phyloP scores from a whole-genome alignment of 1,139 yeast species.

The Hyphopichia wangnamkhiaoensis region DNA sequence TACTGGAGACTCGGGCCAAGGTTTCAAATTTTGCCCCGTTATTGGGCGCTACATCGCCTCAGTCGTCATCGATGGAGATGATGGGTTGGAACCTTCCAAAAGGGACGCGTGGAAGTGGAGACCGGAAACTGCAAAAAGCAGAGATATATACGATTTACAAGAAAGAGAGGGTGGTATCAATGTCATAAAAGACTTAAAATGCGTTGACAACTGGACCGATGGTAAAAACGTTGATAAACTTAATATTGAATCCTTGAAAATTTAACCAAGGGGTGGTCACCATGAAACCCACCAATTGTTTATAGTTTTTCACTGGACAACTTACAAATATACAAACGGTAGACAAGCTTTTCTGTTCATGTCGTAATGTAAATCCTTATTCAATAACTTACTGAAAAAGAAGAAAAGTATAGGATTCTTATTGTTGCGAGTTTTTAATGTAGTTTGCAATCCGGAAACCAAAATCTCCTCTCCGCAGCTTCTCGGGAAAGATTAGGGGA shows the following conservation, averaged over 20 bases:
- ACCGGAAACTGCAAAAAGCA: slow-evolving; percentile 16
- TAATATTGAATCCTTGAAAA: not conserved
- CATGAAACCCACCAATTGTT: not conserved
- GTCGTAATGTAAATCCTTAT: not conserved
- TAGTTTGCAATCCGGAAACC: too few species aligned
- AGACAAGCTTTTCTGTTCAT: not conserved
- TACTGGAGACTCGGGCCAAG: slow-evolving; percentile 45
- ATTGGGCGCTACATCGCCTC: slow-evolving; percentile 35
- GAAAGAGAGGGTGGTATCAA: slow-evolving; percentile 26
- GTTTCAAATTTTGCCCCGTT: slow-evolving; percentile 43
- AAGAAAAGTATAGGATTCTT: too few species aligned
- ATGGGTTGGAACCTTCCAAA: slow-evolving; percentile 12
- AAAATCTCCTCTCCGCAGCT: too few species aligned
- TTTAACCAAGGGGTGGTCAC: too few species aligned
- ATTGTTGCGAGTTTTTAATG: too few species aligned
- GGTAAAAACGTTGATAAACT: not conserved
- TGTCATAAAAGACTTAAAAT: slow-evolving; percentile 22
- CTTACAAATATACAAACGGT: too few species aligned
- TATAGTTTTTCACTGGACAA: too few species aligned
- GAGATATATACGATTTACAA: slow-evolving; percentile 17
- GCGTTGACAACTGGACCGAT: slow-evolving; percentile 19
- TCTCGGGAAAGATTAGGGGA: too few species aligned
- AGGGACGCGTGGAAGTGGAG: slow-evolving; percentile 24
- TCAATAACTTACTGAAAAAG: not conserved
- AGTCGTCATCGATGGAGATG: slow-evolving; percentile 17